These are phyloP conservation scores for Kockovaella imperatae DNA, from an alignment of 768 basidiomycete genomes.

Conservation along the genomic window DNA sequence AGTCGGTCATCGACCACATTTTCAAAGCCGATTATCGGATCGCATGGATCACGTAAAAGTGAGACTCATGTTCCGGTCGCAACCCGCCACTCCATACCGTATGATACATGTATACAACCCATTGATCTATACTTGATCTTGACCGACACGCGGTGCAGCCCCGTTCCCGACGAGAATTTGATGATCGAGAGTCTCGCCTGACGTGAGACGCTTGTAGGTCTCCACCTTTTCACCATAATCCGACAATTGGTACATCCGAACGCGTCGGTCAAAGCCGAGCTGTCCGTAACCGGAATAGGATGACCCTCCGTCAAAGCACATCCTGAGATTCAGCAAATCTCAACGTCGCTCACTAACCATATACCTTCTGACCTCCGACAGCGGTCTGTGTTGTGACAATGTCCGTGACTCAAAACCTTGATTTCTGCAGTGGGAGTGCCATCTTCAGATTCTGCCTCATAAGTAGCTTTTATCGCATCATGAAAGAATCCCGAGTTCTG, in stretches of 20 bases:
- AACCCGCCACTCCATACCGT: too few relatives aligned
- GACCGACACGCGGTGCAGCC: slow-evolving; percentile 18
- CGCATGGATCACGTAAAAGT: too few relatives aligned
- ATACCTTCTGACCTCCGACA: slow-evolving; percentile 76
- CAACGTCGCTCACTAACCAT: slow-evolving; percentile 84
- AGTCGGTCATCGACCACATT: too few relatives aligned
- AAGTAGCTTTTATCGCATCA: slow-evolving; percentile 64
- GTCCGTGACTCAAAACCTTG: slow-evolving; percentile 83
- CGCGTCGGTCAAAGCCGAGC: slow-evolving; percentile 74
- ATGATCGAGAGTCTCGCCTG: slow-evolving; percentile 31
- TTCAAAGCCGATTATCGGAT: too few relatives aligned
- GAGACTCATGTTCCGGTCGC: too few relatives aligned
- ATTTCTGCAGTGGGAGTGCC: slow-evolving; percentile 54
- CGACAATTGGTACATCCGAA: slow-evolving; percentile 78
- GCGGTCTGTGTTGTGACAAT: slow-evolving; percentile 83
- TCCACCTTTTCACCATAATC: slow-evolving; percentile 85
- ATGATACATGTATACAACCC: too few relatives aligned
- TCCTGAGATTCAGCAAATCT: slow-evolving; percentile 49
- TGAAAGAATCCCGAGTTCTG: slow-evolving; percentile 72
- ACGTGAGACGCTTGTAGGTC: slow-evolving; percentile 64
- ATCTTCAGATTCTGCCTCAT: slow-evolving; percentile 57
- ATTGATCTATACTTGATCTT: slow-evolving; percentile 17
- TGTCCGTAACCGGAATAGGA: slow-evolving; percentile 42
- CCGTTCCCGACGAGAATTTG: slow-evolving; percentile 37
- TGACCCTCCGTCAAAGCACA: slow-evolving; percentile 34